Conservation (phyloP, 495 filamentous ascomycete genomes). For the Trichoderma reesei region DNA sequence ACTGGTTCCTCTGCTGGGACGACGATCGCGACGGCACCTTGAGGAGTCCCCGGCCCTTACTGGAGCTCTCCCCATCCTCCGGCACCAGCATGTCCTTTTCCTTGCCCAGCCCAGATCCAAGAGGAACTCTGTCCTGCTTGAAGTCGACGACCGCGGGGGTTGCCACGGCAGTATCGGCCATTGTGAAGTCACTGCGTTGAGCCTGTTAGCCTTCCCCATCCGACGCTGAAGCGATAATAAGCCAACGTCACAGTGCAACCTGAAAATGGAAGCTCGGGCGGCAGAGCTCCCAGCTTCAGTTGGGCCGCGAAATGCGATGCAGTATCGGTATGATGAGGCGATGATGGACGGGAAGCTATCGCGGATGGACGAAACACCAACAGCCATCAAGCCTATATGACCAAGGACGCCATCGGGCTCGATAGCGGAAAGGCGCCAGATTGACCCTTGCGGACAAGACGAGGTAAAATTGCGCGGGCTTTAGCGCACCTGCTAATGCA, state of each 20-base stretch:
- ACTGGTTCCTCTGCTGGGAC: slow-evolving; percentile 51
- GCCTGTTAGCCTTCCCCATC: background rate
- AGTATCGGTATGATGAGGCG: background rate
- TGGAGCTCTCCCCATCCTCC: slow-evolving; percentile 34
- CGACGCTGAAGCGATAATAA: background rate
- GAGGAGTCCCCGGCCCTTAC: slow-evolving; percentile 49
- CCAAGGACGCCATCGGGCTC: background rate
- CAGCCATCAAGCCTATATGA: background rate
- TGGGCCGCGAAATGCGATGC: background rate
- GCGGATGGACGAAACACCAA: background rate
- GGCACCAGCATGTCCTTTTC: slow-evolving; percentile 36
- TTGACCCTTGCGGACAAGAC: background rate
- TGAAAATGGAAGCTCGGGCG: background rate
- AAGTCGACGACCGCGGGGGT: slow-evolving; percentile 3
- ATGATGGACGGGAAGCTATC: background rate
- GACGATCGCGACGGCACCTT: slow-evolving; percentile 60
- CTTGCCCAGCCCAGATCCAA: slow-evolving; percentile 33
- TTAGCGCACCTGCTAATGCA: background rate
- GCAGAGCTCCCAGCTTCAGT: background rate
- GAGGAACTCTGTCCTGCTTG: slow-evolving; percentile 15
- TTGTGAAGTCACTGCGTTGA: background rate
- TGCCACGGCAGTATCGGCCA: slow-evolving; percentile 5
- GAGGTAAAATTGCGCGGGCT: background rate
- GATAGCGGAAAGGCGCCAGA: background rate
- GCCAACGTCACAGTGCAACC: background rate